phyloP scores from a whole-genome alignment of 202 grass and related monocot genomes.

The Digitaria exilis region DNA sequence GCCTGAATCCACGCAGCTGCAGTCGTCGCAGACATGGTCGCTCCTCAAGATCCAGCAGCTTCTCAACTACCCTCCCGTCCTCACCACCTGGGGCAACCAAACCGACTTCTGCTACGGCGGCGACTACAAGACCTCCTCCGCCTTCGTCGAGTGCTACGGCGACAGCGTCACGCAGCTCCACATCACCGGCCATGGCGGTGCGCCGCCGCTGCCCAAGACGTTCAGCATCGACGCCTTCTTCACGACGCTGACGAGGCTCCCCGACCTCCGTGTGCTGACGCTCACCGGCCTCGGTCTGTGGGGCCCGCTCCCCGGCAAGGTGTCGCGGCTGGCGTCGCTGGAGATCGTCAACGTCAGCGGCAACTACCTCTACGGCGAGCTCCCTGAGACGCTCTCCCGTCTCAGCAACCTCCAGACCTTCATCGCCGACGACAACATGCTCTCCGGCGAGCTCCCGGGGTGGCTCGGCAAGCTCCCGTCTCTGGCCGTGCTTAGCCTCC shows the following conservation, averaged over 20 bases:
- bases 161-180: slow-evolving; percentile 77
- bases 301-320: slow-evolving; percentile 67
- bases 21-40: slow-evolving; percentile 78
- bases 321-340: slow-evolving; percentile 61
- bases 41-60: slow-evolving; percentile 75
- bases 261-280: slow-evolving; percentile 74
- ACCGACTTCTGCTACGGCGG: slow-evolving; percentile 82
- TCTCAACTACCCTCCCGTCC: slow-evolving; percentile 64
- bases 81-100: slow-evolving; percentile 57
- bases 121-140: slow-evolving; percentile 55
- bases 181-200: slow-evolving; percentile 54
- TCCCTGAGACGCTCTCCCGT: slow-evolving; percentile 57
- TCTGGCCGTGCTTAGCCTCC: slow-evolving; percentile 73
- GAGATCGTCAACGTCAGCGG: slow-evolving; percentile 81
- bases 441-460: slow-evolving; percentile 57
- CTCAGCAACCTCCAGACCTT: slow-evolving; percentile 79
- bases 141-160: slow-evolving; percentile 77
- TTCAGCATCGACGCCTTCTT: slow-evolving; percentile 77
- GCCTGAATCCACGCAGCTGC: slow-evolving; percentile 51
- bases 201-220: slow-evolving; percentile 44
- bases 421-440: slow-evolving; percentile 81
- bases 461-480: slow-evolving; percentile 58
- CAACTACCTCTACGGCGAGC: slow-evolving; percentile 77
- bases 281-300: slow-evolving; percentile 75
- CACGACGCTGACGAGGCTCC: slow-evolving; percentile 82